These are phyloP conservation scores for Thielaviopsis ethacetica DNA, from an alignment of 2,329 filamentous ascomycete species.

Conservation along the genomic window DNA sequence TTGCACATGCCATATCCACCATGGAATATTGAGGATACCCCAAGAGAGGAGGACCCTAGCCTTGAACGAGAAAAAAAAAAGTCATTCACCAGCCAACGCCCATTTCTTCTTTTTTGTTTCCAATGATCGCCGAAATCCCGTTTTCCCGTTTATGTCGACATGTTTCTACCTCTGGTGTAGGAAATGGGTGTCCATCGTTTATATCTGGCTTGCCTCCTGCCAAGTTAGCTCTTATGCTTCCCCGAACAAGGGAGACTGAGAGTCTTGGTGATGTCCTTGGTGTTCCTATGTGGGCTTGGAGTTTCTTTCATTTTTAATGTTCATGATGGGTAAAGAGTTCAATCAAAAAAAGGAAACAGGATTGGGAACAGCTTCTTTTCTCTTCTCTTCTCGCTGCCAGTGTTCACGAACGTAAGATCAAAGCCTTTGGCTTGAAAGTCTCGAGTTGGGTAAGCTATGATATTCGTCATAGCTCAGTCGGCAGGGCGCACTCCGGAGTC, in stretches of 20 bases:
- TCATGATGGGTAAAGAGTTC: conserved; percentile 3
- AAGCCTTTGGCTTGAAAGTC: not conserved
- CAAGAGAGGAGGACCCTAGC: conserved; percentile 9
- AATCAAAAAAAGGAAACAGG: conserved; percentile 5
- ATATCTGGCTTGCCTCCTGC: not conserved
- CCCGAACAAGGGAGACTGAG: not conserved
- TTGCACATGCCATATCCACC: conserved; percentile 6
- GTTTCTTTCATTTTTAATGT: conserved; percentile 3
- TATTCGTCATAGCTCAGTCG: not conserved
- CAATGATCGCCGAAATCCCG: not conserved
- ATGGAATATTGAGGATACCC: conserved; percentile 9
- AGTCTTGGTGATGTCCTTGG: not conserved
- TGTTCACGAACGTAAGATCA: not conserved
- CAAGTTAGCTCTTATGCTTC: not conserved
- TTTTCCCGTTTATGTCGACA: not conserved
- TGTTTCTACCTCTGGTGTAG: not conserved
- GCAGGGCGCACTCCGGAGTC: not conserved
- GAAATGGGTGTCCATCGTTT: not conserved
- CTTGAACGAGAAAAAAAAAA: conserved; percentile 8
- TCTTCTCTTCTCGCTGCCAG: not conserved
- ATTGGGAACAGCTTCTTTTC: conserved; percentile 6
- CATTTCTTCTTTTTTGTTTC: conserved; percentile 6
- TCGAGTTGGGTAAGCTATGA: not conserved
- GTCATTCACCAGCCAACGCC: conserved; percentile 7
- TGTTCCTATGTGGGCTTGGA: not conserved